A percentile compares a stretch with the other conserved stretches of the same genome.
Evolutionary conservation across 1,139 yeast species (phyloP).

Genomic region (Pichia sp.): DNA sequence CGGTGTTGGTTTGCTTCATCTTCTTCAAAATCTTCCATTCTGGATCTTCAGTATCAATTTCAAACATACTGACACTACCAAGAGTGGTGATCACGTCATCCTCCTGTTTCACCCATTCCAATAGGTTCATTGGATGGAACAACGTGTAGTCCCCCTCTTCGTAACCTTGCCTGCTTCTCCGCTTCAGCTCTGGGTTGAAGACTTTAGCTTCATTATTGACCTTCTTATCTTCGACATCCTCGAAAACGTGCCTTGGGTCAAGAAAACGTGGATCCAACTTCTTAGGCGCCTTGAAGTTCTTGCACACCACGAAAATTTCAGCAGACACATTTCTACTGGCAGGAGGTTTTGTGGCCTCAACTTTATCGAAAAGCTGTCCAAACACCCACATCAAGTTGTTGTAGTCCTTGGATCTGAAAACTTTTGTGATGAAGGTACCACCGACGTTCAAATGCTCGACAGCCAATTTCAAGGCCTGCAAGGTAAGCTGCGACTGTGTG

Average conservation of each 20-base stretch:
- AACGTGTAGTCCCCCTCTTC: conserved; percentile 87
- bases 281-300: conserved; percentile 93
- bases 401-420: conserved; percentile 96
- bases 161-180: conserved; percentile 92
- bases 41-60: conserved; percentile 56
- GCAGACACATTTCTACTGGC: conserved; percentile 99
- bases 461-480: conserved; percentile 89
- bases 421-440: conserved; percentile 95
- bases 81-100: conserved; percentile 83
- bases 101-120: conserved; percentile 69
- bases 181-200: conserved; percentile 88
- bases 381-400: conserved; percentile 96
- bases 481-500: conserved; percentile 92
- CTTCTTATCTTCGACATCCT: conserved; percentile 75
- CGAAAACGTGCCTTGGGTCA: conserved; percentile 91
- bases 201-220: conserved; percentile 88
- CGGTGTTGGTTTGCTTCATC: conserved; percentile 71
- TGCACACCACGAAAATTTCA: conserved; percentile 95
- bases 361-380: conserved; percentile 90
- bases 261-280: conserved; percentile 87
- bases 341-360: conserved; percentile 98
- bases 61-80: conserved; percentile 67
- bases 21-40: conserved; percentile 71
- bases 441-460: conserved; percentile 90
- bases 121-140: conserved; percentile 66